phyloP scores from a whole-genome alignment of 805 yeast species.

The Ogataea glucozyma region DNA sequence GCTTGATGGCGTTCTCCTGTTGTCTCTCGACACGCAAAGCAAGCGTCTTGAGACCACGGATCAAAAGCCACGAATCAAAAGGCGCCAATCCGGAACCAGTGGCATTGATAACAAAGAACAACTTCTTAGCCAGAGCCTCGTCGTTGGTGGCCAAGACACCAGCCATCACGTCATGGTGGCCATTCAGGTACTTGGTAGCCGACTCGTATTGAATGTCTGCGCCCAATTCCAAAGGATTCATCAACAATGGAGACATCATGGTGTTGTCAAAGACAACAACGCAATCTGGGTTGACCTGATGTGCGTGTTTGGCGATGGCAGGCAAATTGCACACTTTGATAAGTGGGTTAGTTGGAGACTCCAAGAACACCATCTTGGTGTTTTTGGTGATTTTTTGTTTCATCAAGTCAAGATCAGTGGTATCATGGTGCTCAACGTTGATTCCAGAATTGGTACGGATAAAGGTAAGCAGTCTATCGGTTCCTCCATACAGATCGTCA shows the following conservation, averaged over 20 bases:
- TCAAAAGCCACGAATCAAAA: conserved; percentile 86
- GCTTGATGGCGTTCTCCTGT: conserved; percentile 72
- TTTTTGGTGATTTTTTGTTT: conserved; percentile 51
- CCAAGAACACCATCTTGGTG: conserved; percentile 81
- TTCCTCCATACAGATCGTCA: conserved; percentile 92
- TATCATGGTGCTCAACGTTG: conserved; percentile 74
- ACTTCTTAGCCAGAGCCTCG: conserved; percentile 60
- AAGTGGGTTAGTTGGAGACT: conserved; percentile 92
- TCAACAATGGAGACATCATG: conserved; percentile 90
- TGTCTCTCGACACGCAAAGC: conserved; percentile 86
- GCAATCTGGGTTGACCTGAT: conserved; percentile 63
- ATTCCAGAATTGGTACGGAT: conserved; percentile 63
- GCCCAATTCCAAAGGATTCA: conserved; percentile 83
- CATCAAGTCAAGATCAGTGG: conserved; percentile 68
- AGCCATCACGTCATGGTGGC: conserved; percentile 97
- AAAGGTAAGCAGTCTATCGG: conserved; percentile 80
- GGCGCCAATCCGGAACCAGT: conserved; percentile 93
- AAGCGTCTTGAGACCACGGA: conserved; percentile 86
- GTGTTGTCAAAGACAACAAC: conserved; percentile 90
- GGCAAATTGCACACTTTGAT: conserved; percentile 84
- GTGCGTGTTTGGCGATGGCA: conserved; percentile 65
- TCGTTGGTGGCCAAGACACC: conserved; percentile 79
- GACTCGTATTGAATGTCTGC: conserved; percentile 92
- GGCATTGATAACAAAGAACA: conserved; percentile 80
- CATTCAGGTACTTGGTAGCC: conserved; percentile 89